Percentiles rank a stretch among this genome's conserved stretches.
Evolutionary conservation across 169 alveolate species (phyloP).

Genomic region (Neospora caninum): DNA sequence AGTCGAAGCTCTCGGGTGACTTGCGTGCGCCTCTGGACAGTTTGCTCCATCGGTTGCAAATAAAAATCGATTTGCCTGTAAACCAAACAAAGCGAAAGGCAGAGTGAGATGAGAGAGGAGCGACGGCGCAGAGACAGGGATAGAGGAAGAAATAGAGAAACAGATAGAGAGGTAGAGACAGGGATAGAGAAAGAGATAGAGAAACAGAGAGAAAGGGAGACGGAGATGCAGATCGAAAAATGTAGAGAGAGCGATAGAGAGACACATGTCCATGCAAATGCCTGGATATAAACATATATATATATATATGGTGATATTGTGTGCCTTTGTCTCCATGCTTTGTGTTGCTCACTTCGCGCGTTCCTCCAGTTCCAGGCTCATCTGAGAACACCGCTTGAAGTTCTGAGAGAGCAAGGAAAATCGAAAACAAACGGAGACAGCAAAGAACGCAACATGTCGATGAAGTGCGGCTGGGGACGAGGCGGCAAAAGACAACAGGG

Average conservation of each 20-base stretch:
- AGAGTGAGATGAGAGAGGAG: background rate
- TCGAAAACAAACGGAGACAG: background rate
- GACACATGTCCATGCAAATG: too few relatives aligned
- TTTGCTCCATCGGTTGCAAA: background rate
- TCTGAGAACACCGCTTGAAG: background rate
- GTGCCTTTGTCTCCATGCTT: background rate
- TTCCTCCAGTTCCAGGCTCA: background rate
- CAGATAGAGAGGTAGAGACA: background rate
- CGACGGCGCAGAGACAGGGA: background rate
- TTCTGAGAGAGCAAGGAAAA: background rate
- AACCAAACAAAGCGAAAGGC: background rate
- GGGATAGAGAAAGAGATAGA: background rate
- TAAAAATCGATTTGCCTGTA: background rate
- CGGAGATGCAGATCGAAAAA: background rate
- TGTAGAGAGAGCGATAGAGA: background rate
- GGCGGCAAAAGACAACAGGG: background rate
- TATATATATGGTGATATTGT: background rate
- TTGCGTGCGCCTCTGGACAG: background rate
- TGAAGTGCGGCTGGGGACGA: background rate
- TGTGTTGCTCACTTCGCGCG: background rate
- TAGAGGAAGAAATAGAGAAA: background rate
- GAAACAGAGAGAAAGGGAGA: background rate
- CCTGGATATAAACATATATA: background rate
- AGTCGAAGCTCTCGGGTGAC: conserved; percentile 20
- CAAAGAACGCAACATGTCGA: background rate